phyloP scores from a whole-genome alignment of 768 basidiomycete species.

The Amanita inopinata region DNA sequence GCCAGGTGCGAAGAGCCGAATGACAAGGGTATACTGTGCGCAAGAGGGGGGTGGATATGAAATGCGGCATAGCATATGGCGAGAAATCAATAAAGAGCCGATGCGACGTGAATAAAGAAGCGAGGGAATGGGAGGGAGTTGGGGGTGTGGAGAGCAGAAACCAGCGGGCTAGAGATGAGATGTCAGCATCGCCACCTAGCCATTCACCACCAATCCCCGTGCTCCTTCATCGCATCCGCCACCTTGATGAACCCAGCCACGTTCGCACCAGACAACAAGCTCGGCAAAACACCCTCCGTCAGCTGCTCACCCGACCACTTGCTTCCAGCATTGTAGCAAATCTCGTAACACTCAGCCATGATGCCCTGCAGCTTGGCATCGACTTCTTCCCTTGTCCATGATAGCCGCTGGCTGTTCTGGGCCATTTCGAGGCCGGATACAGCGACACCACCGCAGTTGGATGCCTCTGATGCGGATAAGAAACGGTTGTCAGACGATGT shows the following conservation, averaged over 20 bases:
- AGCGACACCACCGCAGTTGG: slow-evolving; percentile 69
- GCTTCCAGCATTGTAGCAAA: slow-evolving; percentile 45
- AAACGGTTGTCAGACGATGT: no score
- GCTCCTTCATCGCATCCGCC: slow-evolving; percentile 64
- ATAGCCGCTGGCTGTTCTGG: slow-evolving; percentile 60
- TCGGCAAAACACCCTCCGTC: slow-evolving; percentile 31
- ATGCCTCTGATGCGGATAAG: no score
- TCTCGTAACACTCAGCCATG: slow-evolving; percentile 58
- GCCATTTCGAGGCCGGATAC: slow-evolving; percentile 76
- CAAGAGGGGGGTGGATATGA: no score
- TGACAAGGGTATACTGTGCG: no score
- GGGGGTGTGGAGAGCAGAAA: no score
- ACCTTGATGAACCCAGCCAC: slow-evolving; percentile 64
- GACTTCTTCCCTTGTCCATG: slow-evolving; percentile 55
- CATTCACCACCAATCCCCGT: slow-evolving; percentile 69
- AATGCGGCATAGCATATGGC: no score
- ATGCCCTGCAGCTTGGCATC: slow-evolving; percentile 61
- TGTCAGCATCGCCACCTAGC: slow-evolving; percentile 7
- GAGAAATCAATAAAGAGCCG: no score
- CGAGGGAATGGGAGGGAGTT: no score
- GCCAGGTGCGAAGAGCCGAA: no score
- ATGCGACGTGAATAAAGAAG: no score
- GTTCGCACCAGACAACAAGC: slow-evolving; percentile 59
- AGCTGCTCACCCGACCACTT: slow-evolving; percentile 45
- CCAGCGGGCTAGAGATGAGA: no score